These are phyloP conservation scores for Venturia aucupariae DNA, from an alignment of 2,329 filamentous ascomycete species.

Conservation along the genomic window DNA sequence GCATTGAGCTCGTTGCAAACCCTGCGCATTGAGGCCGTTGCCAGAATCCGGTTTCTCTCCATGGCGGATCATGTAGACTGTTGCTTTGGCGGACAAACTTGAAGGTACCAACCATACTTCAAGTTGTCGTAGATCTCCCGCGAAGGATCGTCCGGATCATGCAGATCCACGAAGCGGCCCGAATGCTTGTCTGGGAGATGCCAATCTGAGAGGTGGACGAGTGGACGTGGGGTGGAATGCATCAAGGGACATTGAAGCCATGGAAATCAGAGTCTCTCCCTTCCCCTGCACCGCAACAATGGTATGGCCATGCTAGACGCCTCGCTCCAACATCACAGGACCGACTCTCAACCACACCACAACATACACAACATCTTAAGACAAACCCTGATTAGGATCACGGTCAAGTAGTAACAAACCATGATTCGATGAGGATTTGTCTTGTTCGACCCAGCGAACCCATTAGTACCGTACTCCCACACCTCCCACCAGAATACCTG, in stretches of 20 bases:
- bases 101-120: not conserved
- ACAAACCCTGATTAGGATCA: not conserved
- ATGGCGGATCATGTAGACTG: constrained; percentile 56
- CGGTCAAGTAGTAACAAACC: no score
- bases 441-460: no score
- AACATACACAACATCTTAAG: no score
- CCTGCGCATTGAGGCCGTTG: constrained; percentile 42
- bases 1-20: constrained; percentile 49
- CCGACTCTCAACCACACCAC: not conserved
- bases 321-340: not conserved
- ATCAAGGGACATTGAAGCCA: no score
- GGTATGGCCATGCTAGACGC: no score
- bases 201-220: not conserved
- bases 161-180: not conserved
- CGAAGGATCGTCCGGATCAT: not conserved
- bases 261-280: no score
- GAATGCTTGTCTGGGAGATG: not conserved
- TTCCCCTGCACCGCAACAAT: no score
- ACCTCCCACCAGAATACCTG: not conserved
- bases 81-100: constrained; percentile 29
- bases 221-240: not conserved
- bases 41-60: constrained; percentile 50
- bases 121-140: not conserved
- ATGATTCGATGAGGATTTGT: no score
- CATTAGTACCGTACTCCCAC: not conserved